Evolutionary conservation across 1,284 basidiomycete species (phyloP), one percentile per base, ranked within the genome.

Genomic region (Ustilago loliicola): DNA sequence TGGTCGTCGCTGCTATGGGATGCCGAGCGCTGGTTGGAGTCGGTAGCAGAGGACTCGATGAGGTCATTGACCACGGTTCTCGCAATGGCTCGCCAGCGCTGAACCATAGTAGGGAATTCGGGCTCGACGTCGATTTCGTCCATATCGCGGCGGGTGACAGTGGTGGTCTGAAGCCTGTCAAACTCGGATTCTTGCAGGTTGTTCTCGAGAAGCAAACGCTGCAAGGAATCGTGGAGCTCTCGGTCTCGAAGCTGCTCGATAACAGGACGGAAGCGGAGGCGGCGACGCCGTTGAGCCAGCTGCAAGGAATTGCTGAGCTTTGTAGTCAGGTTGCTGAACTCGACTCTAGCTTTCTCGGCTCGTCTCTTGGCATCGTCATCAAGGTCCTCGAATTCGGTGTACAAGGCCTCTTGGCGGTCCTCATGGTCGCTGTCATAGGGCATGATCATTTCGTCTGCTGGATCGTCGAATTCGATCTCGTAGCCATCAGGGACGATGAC

Each of bases 191-290:
- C 42, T 8, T 0, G n/a, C n/a, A 45, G 42, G n/a, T 21, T n/a
- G 11, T 21, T 45, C n/a, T 45, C 42, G n/a, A 21, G n/a, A 6
- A n/a, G n/a, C 42, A 45, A 21, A 7, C n/a, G 42, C 42, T 21
- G 42, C 21, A 45, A 21, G 7, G 42, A 21, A 9, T 45, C 42
- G 5, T 45, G 19, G 1, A 27, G 52, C 15, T 30, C 4, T 27
- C 56, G 42, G 11, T 30, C 52, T 1, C n/a, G 30, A 5, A 63
- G 21, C 5, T 32, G 42, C n/a, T n/a, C 42, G 21, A 21, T 29
- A 32, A 40, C 19, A 13, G 56, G 47, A 5, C 57, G 38, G 38
- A 65, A 65, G 15, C 63, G 63, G 25, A 27, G 36, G 29, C 36
- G 38, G 8, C 51, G 15, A 17, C 63, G 48, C 8, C 50, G 55